phyloP scores from a whole-genome alignment of 257 asterid genomes.

The Solanum acaule region DNA sequence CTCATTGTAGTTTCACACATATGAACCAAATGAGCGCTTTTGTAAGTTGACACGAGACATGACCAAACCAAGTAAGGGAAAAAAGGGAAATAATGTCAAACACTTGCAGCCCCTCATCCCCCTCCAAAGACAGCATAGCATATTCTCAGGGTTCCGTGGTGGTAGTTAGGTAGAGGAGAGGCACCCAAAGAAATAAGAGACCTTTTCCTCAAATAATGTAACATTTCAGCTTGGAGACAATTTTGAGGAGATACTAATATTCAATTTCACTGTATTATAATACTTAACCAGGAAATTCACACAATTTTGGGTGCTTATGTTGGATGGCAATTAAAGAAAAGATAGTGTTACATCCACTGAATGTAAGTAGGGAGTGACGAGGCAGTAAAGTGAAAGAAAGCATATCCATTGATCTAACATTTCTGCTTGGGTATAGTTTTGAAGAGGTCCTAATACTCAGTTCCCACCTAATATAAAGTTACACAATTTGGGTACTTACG shows the following conservation, averaged over 20 bases:
- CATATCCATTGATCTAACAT: neutral
- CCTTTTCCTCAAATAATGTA: neutral
- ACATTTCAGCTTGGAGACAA: neutral
- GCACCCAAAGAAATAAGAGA: neutral
- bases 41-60: neutral
- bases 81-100: neutral
- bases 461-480: neutral
- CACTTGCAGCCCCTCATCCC: neutral
- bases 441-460: neutral
- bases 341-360: neutral
- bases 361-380: neutral
- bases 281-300: neutral
- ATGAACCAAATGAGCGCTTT: neutral
- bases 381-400: neutral
- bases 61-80: neutral
- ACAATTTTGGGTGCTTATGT: neutral
- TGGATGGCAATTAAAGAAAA: neutral
- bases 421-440: neutral
- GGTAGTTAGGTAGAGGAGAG: neutral
- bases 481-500: slow-evolving; percentile 38
- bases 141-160: neutral
- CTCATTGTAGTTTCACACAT: neutral
- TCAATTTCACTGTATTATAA: neutral
- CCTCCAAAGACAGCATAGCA: neutral
- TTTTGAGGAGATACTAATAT: neutral